Base-by-base conservation (phyloP, 176 grass and related monocot genomes). In the Rhynchospora tenuis region DNA sequence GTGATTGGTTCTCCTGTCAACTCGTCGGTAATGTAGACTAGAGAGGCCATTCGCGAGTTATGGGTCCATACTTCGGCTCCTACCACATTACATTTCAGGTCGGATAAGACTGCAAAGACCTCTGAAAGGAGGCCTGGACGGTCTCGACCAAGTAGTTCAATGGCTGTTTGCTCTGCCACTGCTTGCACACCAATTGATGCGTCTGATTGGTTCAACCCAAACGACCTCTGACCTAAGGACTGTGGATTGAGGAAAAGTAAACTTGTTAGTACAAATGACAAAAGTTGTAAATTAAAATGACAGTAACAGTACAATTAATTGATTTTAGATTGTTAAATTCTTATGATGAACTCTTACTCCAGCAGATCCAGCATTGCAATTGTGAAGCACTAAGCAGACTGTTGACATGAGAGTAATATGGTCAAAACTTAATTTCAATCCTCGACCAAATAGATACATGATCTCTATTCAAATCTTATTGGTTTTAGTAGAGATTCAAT, bases 11-110 rank as follows among this genome's bases (percentile, higher is more conserved):
- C 64, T 0, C 87, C 85, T 0, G 84, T 84, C 85, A 43, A 55
- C 26, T 78, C 89, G 51, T 94, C 92, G 20, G 89, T 88, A 31
- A 94, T 72, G 63, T 85, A 77, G 8, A 94, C 22, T 15, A 94
- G 52, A 2, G 89, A 82, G 29, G 92, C 92, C 60, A 84, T 84
- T 26, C 92, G 84, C 43, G 51, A 14, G 16, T 84, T 84, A 83
- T 94, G 92, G 14, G 89, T 91, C 92, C 92, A 94, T 14, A 94
- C 71, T 70, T 91, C 85, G 17, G 85, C 89, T 31, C 62, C 87
- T 24, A 86, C 85, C 27, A 94, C 83, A 9, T 89, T 89, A 82
- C 87, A 94, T 66, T 88, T 59, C 60, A 89, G 83, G 42, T 84
- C 48, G 12, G 87, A 79, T 1, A 94, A 84, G 10, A 91, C 89